phyloP scores from a whole-genome alignment of 2,329 filamentous ascomycete species.

The Ophiostoma sp. region DNA sequence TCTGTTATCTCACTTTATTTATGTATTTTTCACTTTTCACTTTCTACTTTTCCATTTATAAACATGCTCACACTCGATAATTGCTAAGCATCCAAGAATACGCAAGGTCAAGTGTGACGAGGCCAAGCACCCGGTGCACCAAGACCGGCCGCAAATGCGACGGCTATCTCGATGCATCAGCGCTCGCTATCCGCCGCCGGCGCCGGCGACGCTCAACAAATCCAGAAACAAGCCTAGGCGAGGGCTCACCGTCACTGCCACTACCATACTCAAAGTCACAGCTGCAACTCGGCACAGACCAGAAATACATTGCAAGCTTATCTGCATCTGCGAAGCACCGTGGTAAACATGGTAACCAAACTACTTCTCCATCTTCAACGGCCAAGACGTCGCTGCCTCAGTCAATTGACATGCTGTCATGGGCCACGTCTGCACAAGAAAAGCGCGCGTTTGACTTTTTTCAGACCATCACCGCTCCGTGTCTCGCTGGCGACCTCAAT shows the following conservation, averaged over 20 bases:
- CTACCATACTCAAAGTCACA: not conserved
- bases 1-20: constrained; percentile 24
- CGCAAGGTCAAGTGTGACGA: constrained; percentile 56
- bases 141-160: constrained; percentile 54
- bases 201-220: constrained; percentile 16
- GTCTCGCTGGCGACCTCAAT: constrained; percentile 42
- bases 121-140: constrained; percentile 45
- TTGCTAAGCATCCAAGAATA: constrained; percentile 36
- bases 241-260: not conserved
- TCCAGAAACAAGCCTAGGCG: not conserved
- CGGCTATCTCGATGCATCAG: constrained; percentile 41
- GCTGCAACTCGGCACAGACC: not conserved
- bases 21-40: not conserved
- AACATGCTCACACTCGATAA: not conserved
- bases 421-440: constrained; percentile 33
- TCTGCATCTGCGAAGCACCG: not conserved
- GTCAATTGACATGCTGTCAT: constrained; percentile 27
- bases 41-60: not conserved
- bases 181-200: constrained; percentile 30
- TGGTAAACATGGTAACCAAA: not conserved
- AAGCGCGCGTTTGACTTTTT: constrained; percentile 39
- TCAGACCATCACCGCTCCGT: constrained; percentile 37
- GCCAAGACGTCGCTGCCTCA: not conserved
- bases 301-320: not conserved
- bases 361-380: not conserved